Percentiles rank a stretch among this genome's conserved stretches.
phyloP scores from a whole-genome alignment of 805 yeast species.

The Spathaspora sp. region DNA sequence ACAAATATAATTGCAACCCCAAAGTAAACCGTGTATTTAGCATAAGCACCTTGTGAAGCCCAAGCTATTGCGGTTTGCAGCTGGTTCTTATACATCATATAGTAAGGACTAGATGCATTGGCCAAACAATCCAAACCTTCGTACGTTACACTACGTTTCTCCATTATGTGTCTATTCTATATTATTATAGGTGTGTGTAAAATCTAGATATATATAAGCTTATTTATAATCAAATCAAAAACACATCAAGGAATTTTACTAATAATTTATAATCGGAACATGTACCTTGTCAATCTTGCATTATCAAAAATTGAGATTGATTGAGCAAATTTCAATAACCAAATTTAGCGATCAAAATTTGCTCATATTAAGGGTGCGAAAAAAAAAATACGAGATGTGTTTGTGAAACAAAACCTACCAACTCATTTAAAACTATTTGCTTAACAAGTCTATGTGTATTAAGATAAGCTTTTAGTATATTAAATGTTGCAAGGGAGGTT shows the following conservation, averaged over 20 bases:
- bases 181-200: no score
- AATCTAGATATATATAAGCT: neutral
- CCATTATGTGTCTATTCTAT: neutral
- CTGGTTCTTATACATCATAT: conserved; percentile 11
- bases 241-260: neutral
- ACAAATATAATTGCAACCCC: conserved; percentile 33
- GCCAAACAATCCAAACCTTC: conserved; percentile 38
- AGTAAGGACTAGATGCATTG: conserved; percentile 23
- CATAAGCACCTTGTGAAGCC: conserved; percentile 27
- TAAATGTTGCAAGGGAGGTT: no score
- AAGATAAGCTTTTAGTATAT: no score
- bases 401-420: neutral
- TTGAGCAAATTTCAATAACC: conserved; percentile 2
- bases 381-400: neutral
- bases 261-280: neutral
- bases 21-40: conserved; percentile 36
- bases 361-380: conserved; percentile 2
- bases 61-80: conserved; percentile 31
- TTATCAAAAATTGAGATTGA: neutral
- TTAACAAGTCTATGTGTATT: no score
- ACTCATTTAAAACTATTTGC: neutral
- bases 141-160: conserved; percentile 16
- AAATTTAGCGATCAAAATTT: conserved; percentile 1
- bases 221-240: neutral
- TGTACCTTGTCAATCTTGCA: conserved; percentile 1